phyloP scores from a whole-genome alignment of 2,329 filamentous ascomycete genomes.

The Diaporthe amygdali region DNA sequence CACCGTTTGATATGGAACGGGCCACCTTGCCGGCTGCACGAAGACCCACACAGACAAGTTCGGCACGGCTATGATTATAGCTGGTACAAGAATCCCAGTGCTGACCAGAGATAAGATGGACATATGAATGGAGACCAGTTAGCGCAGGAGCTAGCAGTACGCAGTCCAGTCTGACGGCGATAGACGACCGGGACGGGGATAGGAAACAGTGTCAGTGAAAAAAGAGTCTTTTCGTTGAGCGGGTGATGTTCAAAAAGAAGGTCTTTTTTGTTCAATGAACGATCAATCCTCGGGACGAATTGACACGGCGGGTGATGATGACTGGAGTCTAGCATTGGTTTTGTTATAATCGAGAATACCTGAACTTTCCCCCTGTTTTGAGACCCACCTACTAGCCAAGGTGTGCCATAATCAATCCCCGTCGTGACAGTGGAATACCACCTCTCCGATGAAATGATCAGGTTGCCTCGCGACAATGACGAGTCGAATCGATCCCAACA shows the following conservation, averaged over 20 bases:
- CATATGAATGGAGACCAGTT: neutral
- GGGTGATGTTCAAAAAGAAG: neutral
- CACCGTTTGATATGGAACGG: neutral
- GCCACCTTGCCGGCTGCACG: neutral
- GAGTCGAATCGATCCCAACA: neutral
- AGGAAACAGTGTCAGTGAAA: neutral
- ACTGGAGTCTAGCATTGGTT: conserved; percentile 21
- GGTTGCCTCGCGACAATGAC: too few species aligned
- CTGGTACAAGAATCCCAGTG: neutral
- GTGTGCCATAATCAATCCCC: too few species aligned
- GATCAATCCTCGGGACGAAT: neutral
- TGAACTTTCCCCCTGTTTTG: neutral
- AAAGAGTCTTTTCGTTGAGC: neutral
- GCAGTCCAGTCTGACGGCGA: neutral
- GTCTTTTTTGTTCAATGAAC: neutral
- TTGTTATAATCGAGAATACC: conserved; percentile 13
- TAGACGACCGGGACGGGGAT: neutral
- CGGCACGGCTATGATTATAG: neutral
- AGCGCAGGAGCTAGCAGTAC: neutral
- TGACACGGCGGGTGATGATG: conserved; percentile 2
- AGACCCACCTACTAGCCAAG: too few species aligned
- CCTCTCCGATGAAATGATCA: neutral
- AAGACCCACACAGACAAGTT: neutral
- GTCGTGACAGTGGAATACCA: too few species aligned
- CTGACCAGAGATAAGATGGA: neutral